Conservation (phyloP, 441 rosid species). For the Bruguiera hainesii region DNA sequence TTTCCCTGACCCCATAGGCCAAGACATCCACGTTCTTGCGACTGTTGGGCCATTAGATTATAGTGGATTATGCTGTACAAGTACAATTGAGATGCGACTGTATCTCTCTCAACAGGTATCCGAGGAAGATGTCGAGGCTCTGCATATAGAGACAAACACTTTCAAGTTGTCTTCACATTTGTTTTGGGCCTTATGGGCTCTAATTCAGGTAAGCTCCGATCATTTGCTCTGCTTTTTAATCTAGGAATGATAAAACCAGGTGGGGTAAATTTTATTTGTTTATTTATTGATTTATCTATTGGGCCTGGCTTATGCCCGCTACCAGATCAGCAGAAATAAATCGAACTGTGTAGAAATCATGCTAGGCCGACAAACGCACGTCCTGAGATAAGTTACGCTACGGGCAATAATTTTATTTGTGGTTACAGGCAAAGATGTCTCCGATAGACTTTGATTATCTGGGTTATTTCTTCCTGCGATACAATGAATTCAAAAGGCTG, state of each 20-base stretch:
- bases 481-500: conserved; percentile 78
- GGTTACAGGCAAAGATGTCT: conserved; percentile 90
- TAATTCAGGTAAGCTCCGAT: conserved; percentile 64
- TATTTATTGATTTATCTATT: too few relatives aligned
- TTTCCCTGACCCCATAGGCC: background rate
- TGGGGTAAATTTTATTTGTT: background rate
- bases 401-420: background rate
- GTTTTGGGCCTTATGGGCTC: conserved; percentile 93
- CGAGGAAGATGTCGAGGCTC: conserved; percentile 55
- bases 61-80: background rate
- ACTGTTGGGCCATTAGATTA: background rate
- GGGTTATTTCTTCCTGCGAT: conserved; percentile 79
- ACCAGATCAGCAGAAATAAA: too few relatives aligned
- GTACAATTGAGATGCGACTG: background rate
- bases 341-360: background rate
- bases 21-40: background rate
- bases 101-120: conserved; percentile 44
- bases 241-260: background rate
- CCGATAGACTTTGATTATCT: conserved; percentile 85
- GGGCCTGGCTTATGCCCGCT: too few relatives aligned
- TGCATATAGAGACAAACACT: conserved; percentile 63
- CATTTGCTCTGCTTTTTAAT: background rate
- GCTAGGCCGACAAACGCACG: conserved; percentile 3
- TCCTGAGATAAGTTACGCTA: too few relatives aligned
- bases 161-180: conserved; percentile 81